Conservation (phyloP, 164 flowering plant species). For the Kalanchoe fedtschenkoi region DNA sequence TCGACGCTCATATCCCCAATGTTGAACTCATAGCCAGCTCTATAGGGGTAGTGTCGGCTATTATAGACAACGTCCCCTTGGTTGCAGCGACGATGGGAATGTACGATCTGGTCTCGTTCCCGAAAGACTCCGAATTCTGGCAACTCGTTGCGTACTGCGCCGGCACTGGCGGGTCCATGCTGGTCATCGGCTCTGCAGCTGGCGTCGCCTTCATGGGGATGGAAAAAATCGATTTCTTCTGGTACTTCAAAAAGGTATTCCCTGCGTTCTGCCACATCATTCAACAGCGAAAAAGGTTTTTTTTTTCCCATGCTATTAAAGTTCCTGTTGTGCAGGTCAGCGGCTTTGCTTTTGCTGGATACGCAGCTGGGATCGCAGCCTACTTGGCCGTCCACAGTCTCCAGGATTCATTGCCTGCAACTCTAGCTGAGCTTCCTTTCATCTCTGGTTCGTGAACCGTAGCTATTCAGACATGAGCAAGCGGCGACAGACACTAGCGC, state of each 20-base stretch:
- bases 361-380: conserved; percentile 83
- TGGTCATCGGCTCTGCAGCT: conserved; percentile 92
- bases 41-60: conserved; percentile 83
- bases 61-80: conserved; percentile 92
- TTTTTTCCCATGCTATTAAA: conserved; percentile 1
- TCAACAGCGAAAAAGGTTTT: background rate
- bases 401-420: conserved; percentile 50
- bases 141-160: conserved; percentile 88
- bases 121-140: conserved; percentile 92
- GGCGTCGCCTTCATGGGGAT: conserved; percentile 99
- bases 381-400: conserved; percentile 65
- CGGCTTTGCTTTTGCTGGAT: conserved; percentile 95
- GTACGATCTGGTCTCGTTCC: conserved; percentile 79
- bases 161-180: conserved; percentile 99
- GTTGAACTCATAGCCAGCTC: conserved; percentile 77
- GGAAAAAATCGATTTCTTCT: conserved; percentile 96
- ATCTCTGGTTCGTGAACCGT: conserved; percentile 22
- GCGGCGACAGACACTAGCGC: no score
- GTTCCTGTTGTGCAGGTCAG: conserved; percentile 49
- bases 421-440: conserved; percentile 50
- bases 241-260: conserved; percentile 92
- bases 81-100: conserved; percentile 99
- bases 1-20: conserved; percentile 76
- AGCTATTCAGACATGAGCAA: no score
- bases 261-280: background rate